Evolutionary conservation across 1,284 basidiomycete genomes (phyloP).

Genomic region (Phlebopus sp.): DNA sequence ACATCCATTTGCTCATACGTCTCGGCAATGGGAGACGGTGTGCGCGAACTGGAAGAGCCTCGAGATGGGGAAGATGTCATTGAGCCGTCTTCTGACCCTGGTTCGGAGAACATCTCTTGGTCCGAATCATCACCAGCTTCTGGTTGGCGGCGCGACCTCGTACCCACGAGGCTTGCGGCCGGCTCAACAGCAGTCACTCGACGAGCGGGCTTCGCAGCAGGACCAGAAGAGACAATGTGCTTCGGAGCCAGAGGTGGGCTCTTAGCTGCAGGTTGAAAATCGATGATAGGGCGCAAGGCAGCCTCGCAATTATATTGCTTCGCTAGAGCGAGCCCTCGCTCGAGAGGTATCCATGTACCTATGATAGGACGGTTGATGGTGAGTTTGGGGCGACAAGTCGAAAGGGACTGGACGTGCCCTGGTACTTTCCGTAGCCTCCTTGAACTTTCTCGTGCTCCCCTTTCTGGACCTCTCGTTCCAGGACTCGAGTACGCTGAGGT

Average conservation of each 20-base stretch:
- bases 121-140: conserved; percentile 52
- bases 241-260: conserved; percentile 97
- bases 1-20: conserved; percentile 42
- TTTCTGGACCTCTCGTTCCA: conserved; percentile 98
- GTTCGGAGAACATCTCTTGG: conserved; percentile 55
- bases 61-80: conserved; percentile 86
- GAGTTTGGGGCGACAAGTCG: background rate
- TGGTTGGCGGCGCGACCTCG: conserved; percentile 54
- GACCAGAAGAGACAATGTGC: conserved; percentile 75
- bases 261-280: conserved; percentile 87
- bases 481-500: conserved; percentile 94
- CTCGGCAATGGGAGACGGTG: conserved; percentile 80
- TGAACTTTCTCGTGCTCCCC: conserved; percentile 99
- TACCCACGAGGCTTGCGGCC: conserved; percentile 34
- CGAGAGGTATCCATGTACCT: conserved; percentile 99
- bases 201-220: conserved; percentile 52
- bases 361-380: conserved; percentile 4
- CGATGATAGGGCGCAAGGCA: conserved; percentile 91
- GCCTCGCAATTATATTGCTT: conserved; percentile 93
- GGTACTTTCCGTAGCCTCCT: conserved; percentile 99
- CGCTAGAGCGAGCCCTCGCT: conserved; percentile 82
- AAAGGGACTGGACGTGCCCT: conserved; percentile 61
- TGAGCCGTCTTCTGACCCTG: conserved; percentile 75
- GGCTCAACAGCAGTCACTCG: conserved; percentile 43
- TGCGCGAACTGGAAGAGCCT: conserved; percentile 82